Base-by-base conservation (phyloP, 257 asterid genomes). In the Scutellaria galericulata region DNA sequence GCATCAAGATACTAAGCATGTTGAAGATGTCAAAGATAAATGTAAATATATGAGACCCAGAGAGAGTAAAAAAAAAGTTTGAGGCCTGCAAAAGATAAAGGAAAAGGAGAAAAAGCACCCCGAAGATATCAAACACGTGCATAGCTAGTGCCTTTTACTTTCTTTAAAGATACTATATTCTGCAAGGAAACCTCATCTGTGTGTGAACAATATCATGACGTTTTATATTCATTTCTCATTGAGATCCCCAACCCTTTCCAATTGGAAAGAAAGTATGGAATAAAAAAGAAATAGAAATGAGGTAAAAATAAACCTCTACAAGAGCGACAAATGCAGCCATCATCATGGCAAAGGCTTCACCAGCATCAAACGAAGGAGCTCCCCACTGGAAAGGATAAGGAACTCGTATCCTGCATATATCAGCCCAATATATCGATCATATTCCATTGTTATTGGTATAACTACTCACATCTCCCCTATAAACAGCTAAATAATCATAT, bases 371-470 rank as follows among this genome's bases (percentile, higher is more conserved):
- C 9, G 97, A 89, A 71, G 97, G 97, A 15, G 97, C 87, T 68
- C 96, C 97, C 96, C 97, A 91, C 42, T 91, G 97, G 58, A 91
- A 91, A 57, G 97, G 97, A 75, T 91, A 91, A 27, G 97, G 97
- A 79, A 91, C 83, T 58, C 88, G 86, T 64, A 91, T 91, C 97
- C 97, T 91, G 87, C 73, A 66, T 18, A 66, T 48, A 41, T 54
- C 54, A 20, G 11, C 61, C 53, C 72, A 63, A 48, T 46, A 56
- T 56, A 40, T 39, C 27, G 47, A 66, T 72, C 63, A 55, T 13
- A 39, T 7, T 31, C 14, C 6, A 9, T 10, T 22, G 22, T 14
- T 45, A 31, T 57, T 56, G 64, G 72, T 3, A 37, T 61, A 18
- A 7, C 11, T 7, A 31, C 51, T 0, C 45, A 31, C 7, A 47